Evolutionary conservation across 179 eudicot species (phyloP).

Genomic region (Amaranthus tricolor): DNA sequence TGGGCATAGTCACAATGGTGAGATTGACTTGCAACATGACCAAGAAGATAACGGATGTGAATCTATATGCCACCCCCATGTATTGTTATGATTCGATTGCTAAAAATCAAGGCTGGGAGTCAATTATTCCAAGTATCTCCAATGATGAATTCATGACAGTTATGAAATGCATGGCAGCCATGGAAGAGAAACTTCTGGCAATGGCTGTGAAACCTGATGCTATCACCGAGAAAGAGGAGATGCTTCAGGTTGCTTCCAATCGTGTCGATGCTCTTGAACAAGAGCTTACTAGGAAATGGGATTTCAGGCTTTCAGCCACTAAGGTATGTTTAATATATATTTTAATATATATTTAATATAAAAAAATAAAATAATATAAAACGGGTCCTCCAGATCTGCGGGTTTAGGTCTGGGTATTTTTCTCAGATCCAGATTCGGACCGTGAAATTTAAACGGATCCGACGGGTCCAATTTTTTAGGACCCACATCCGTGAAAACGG

Average conservation of each 20-base stretch:
- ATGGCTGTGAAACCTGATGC: conserved; percentile 54
- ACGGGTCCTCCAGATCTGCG: too few species aligned
- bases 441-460: too few species aligned
- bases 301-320: too few species aligned
- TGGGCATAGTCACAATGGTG: conserved; percentile 72
- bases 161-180: conserved; percentile 63
- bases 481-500: too few species aligned
- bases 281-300: too few species aligned
- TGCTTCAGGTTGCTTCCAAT: conserved; percentile 53
- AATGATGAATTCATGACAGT: conserved; percentile 53
- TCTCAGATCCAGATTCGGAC: too few species aligned
- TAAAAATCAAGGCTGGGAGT: conserved; percentile 35
- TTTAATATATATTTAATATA: too few species aligned
- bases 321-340: too few species aligned
- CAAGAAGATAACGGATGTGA: conserved; percentile 50
- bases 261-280: conserved; percentile 68
- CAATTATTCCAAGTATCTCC: conserved; percentile 41
- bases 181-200: conserved; percentile 62
- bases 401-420: too few species aligned
- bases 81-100: conserved; percentile 36
- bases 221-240: conserved; percentile 67
- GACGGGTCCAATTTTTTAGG: too few species aligned
- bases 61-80: conserved; percentile 45
- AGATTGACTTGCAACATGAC: conserved; percentile 61
- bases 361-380: too few species aligned